Evolutionary conservation across 768 basidiomycete species (phyloP), one percentile per base, ranked within the genome.

Genomic region (Suillus spraguei): DNA sequence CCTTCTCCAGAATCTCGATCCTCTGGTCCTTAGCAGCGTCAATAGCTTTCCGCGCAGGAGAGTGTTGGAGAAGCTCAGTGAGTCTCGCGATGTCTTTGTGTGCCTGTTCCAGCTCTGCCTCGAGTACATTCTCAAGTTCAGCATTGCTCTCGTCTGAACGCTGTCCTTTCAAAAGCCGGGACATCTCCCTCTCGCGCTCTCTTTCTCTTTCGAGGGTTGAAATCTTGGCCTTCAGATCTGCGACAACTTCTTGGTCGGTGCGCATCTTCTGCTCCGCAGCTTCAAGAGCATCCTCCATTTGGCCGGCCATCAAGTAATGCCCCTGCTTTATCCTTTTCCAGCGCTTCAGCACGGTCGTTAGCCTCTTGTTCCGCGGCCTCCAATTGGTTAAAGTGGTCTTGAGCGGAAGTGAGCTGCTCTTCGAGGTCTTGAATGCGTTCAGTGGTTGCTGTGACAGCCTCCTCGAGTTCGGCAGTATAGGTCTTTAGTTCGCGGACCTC

Each of bases 271-370:
- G 80, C 73, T 94, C 90, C 0, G 87, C 86, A 7, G 86, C 90
- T 59, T 90, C 86, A 60, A 95, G 75, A 0, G 91, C 93, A 2
- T 88, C 85, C 66, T 94, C 89, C 82, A 92, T 80, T 72, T 93
- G 90, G 50, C 80, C 76, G 22, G 80, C 85, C 3, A 88, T 79
- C 67, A 89, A n/a, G 84, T 17, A 80, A 76, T 11, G 85, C 80
- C 38, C 84, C 80, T 52, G 84, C 78, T 0, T 77, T 77, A 46
- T 88, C 87, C 10, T 76, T 81, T 60, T 86, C 83, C 5, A 88
- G 78, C 59, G 79, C 77, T 59, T 85, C 81, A 54, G 82, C 71
- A 60, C 82, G 82, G 55, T 85, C 80, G 17, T 77, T 76, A 22
- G 80, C 79, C 54, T 85, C 79, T 46, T 83, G 82, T 61, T 81